A percentile compares a stretch with the other conserved stretches of the same genome.
Conservation (phyloP, 2,329 filamentous ascomycete species). For the Curvularia hawaiiensis region DNA sequence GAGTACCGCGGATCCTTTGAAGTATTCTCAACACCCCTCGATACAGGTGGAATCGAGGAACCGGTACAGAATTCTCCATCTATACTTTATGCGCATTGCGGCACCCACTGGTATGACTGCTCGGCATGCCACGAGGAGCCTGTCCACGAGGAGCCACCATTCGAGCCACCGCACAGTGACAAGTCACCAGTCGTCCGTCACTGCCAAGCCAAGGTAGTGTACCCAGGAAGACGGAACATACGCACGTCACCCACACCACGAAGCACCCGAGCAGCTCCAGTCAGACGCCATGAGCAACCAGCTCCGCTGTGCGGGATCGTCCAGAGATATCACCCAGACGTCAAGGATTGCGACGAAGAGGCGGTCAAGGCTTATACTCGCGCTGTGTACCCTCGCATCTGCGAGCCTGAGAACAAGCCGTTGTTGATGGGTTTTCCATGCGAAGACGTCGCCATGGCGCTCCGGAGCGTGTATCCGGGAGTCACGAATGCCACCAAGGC, state of each 20-base stretch:
- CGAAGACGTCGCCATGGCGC: constrained; percentile 2
- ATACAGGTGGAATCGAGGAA: background rate
- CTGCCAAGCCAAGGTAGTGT: constrained; percentile 14
- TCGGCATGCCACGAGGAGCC: too few relatives aligned
- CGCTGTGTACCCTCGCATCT: constrained; percentile 5
- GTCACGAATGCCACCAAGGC: background rate
- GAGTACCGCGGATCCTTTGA: background rate
- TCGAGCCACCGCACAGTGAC: background rate
- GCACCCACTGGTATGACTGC: background rate
- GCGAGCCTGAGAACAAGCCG: constrained; percentile 2
- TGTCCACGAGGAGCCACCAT: background rate
- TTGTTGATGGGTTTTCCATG: constrained; percentile 11
- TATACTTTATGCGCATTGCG: background rate
- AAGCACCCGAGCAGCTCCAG: background rate
- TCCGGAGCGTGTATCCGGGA: background rate
- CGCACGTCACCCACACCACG: background rate
- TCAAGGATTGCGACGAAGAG: constrained; percentile 8
- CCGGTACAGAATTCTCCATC: background rate
- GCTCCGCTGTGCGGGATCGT: constrained; percentile 7
- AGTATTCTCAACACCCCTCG: background rate
- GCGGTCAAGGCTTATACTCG: background rate
- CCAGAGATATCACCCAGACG: constrained; percentile 7
- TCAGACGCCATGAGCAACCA: background rate
- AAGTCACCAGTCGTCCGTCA: background rate
- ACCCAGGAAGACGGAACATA: constrained; percentile 1